Percentiles rank a stretch among this genome's conserved stretches.
Evolutionary conservation across 768 basidiomycete genomes (phyloP).

Genomic region (Podaxis sp.): DNA sequence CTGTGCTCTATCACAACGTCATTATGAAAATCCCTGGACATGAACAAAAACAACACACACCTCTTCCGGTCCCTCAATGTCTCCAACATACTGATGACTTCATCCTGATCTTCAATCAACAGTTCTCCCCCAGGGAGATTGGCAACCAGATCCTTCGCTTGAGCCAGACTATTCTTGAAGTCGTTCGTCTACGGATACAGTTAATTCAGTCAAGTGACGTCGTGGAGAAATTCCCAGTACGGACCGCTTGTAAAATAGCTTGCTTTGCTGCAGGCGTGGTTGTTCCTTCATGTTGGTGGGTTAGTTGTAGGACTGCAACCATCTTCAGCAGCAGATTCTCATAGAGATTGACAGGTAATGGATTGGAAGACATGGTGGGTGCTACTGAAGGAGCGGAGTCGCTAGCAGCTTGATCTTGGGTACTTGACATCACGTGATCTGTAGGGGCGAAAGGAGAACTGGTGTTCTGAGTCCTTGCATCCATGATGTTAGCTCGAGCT

Average conservation of each 20-base stretch:
- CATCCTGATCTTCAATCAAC: conserved; percentile 63
- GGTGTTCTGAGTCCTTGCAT: background rate
- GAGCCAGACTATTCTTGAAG: conserved; percentile 55
- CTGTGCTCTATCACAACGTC: conserved; percentile 42
- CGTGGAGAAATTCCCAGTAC: conserved; percentile 18
- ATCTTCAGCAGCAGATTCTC: conserved; percentile 60
- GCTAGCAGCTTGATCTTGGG: background rate
- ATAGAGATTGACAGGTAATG: conserved; percentile 48
- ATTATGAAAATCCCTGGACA: background rate
- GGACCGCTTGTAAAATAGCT: conserved; percentile 62
- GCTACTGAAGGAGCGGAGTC: background rate
- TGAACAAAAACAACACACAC: conserved; percentile 31
- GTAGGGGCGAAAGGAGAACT: background rate
- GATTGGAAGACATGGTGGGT: conserved; percentile 28
- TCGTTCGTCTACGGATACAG: conserved; percentile 58
- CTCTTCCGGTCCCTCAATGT: conserved; percentile 59
- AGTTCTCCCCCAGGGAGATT: conserved; percentile 74
- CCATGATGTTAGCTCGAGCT: background rate
- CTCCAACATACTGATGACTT: conserved; percentile 69
- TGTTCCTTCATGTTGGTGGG: conserved; percentile 54
- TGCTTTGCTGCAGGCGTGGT: conserved; percentile 61
- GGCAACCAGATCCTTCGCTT: conserved; percentile 58
- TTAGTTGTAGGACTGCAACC: conserved; percentile 56
- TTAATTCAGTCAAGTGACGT: background rate
- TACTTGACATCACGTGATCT: conserved; percentile 8